Evolutionary conservation across 495 filamentous ascomycete genomes (phyloP).

Genomic region (Evernia prunastri): DNA sequence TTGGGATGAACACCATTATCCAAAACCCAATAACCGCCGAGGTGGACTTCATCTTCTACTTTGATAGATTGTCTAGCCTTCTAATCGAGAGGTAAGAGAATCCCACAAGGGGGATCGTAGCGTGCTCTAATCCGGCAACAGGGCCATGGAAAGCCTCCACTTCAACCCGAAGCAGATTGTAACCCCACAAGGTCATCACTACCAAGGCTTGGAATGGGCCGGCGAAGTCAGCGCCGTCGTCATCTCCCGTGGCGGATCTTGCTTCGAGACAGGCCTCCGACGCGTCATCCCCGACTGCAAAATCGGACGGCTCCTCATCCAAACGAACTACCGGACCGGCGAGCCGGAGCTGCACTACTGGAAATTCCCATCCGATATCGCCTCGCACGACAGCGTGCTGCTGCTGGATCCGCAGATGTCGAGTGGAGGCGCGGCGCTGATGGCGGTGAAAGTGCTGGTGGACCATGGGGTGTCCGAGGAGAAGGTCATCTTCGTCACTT

Average conservation of each 20-base stretch:
- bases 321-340: conserved; percentile 72
- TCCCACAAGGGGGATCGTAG: background rate
- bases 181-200: conserved; percentile 61
- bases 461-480: conserved; percentile 89
- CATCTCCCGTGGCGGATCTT: conserved; percentile 77
- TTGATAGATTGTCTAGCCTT: conserved; percentile 77
- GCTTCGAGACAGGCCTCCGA: conserved; percentile 79
- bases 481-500: conserved; percentile 82
- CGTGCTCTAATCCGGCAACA: conserved; percentile 28
- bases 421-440: conserved; percentile 84
- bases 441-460: conserved; percentile 89
- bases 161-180: conserved; percentile 55
- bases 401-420: conserved; percentile 92
- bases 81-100: conserved; percentile 67
- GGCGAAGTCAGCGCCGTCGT: conserved; percentile 80
- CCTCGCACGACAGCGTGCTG: conserved; percentile 68
- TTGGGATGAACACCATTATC: conserved; percentile 84
- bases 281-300: conserved; percentile 88
- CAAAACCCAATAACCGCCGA: conserved; percentile 70
- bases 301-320: conserved; percentile 82
- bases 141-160: conserved; percentile 63
- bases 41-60: conserved; percentile 96
- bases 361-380: conserved; percentile 64
- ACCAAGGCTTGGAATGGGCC: conserved; percentile 59
- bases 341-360: conserved; percentile 91